Conservation (phyloP, 495 filamentous ascomycete genomes). For the Neurospora cerealis region DNA sequence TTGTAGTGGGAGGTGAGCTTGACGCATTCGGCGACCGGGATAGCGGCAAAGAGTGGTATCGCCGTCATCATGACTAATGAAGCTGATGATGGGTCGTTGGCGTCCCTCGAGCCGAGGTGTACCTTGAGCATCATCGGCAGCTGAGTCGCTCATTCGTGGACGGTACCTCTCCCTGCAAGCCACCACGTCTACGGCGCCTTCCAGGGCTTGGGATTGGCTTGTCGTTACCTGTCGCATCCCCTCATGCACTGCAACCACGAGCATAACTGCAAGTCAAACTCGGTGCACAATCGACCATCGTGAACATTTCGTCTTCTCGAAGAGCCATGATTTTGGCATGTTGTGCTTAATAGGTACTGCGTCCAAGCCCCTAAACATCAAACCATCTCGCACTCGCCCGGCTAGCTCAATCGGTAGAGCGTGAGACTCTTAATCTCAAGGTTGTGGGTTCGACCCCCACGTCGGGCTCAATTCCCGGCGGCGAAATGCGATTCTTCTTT, state of each 20-base stretch:
- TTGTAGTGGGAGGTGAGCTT: not conserved
- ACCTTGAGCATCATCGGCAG: not conserved
- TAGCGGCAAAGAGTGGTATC: not conserved
- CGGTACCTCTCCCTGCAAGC: not conserved
- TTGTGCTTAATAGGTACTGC: not conserved
- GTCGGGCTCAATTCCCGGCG: not conserved
- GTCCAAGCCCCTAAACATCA: not conserved
- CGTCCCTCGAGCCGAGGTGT: not conserved
- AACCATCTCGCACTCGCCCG: not conserved
- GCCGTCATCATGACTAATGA: not conserved
- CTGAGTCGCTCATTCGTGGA: not conserved
- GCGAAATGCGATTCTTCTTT: not conserved
- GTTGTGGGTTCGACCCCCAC: constrained; percentile 47
- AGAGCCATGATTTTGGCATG: not conserved
- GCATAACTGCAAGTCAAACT: not conserved
- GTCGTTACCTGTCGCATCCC: not conserved
- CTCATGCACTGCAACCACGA: not conserved
- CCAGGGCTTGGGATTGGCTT: not conserved
- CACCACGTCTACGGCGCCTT: not conserved
- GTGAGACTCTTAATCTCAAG: constrained; percentile 70
- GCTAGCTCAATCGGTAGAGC: constrained; percentile 69
- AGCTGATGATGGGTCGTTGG: not conserved
- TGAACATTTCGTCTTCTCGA: not conserved
- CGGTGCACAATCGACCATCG: not conserved
- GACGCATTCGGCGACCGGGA: not conserved